Percentiles rank a stretch among this genome's conserved stretches.
These are phyloP conservation scores for Chamaenerion angustifolium DNA, from an alignment of 345 rosid species.

Conservation along the genomic window DNA sequence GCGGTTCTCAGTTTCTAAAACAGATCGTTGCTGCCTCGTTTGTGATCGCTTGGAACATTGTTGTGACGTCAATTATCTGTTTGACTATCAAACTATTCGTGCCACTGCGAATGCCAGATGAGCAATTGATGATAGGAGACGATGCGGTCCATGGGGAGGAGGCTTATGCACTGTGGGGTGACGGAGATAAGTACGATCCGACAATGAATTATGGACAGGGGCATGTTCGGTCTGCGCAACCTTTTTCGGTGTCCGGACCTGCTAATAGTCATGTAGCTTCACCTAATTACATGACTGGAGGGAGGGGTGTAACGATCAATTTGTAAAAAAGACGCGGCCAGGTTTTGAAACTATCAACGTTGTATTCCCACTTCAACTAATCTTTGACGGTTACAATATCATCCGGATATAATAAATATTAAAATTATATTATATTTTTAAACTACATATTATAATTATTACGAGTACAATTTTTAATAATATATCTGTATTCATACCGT, in stretches of 20 bases:
- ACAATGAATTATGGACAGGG: constrained; percentile 17
- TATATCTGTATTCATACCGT: too few relatives aligned
- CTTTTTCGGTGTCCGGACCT: constrained; percentile 22
- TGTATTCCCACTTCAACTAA: too few relatives aligned
- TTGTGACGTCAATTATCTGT: constrained; percentile 47
- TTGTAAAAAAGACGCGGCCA: constrained; percentile 14
- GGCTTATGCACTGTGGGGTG: constrained; percentile 97
- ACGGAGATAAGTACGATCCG: constrained; percentile 79
- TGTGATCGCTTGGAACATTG: constrained; percentile 53
- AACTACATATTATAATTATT: too few relatives aligned
- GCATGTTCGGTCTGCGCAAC: constrained; percentile 6
- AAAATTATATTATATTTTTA: too few relatives aligned
- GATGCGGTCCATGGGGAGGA: constrained; percentile 95
- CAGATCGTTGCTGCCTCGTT: constrained; percentile 69
- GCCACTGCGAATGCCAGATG: constrained; percentile 76
- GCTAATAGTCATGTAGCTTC: constrained; percentile 20
- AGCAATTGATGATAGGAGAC: constrained; percentile 66
- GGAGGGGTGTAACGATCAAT: constrained; percentile 68
- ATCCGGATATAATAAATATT: too few relatives aligned
- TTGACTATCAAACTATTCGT: constrained; percentile 41
- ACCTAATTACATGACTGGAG: constrained; percentile 31
- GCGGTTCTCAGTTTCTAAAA: constrained; percentile 50
- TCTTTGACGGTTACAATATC: too few relatives aligned
- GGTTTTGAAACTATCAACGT: too few relatives aligned
- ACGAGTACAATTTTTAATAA: too few relatives aligned